phyloP scores from a whole-genome alignment of 2,329 filamentous ascomycete genomes.

The Gaeumannomyces tritici region DNA sequence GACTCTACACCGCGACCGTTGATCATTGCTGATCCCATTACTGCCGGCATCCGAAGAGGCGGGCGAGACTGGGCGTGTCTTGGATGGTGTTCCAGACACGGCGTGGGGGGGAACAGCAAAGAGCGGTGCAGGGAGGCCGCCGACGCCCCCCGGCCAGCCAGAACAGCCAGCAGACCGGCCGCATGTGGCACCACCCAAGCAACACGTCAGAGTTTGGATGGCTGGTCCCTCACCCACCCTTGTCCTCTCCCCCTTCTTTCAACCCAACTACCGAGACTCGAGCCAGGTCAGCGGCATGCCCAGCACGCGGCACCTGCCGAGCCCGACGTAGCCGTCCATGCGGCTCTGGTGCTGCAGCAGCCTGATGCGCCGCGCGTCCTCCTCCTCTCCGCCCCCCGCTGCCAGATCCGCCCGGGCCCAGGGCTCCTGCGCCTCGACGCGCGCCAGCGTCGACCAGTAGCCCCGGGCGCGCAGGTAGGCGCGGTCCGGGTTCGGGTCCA shows the following conservation, averaged over 20 bases:
- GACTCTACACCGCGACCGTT: not conserved
- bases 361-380: conserved; percentile 11
- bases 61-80: not conserved
- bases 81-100: not conserved
- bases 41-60: not conserved
- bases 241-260: no score
- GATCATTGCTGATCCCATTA: not conserved
- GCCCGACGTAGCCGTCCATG: conserved; percentile 13
- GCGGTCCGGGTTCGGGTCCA: conserved; percentile 20
- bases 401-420: conserved; percentile 14
- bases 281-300: conserved; percentile 11
- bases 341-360: conserved; percentile 18
- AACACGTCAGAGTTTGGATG: not conserved
- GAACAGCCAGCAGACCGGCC: not conserved
- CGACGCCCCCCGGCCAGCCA: no score
- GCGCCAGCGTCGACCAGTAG: conserved; percentile 16
- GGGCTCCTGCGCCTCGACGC: conserved; percentile 14
- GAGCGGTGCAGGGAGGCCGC: not conserved
- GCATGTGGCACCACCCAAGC: not conserved
- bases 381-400: conserved; percentile 9
- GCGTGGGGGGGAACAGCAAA: not conserved
- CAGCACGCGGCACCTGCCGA: conserved; percentile 13
- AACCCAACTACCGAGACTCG: conserved; percentile 1
- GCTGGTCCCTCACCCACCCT: no score
- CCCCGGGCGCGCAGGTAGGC: conserved; percentile 20